phyloP scores from a whole-genome alignment of 2,329 filamentous ascomycete genomes.

The Penicillium capsulatum region DNA sequence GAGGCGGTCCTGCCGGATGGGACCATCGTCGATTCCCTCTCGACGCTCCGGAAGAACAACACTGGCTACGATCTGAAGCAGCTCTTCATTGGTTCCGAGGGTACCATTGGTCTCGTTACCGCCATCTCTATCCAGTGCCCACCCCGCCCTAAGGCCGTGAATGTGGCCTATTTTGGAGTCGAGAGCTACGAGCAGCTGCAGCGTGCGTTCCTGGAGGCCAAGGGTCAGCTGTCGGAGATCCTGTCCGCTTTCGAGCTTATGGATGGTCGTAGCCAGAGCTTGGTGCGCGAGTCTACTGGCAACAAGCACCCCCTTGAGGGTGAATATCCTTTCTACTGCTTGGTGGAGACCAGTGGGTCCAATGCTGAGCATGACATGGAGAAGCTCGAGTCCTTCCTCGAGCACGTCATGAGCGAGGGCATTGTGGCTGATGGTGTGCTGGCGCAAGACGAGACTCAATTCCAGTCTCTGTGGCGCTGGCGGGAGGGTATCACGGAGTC shows the following conservation, averaged over 20 bases:
- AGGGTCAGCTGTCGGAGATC: slow-evolving; percentile 86
- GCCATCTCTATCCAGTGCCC: slow-evolving; percentile 85
- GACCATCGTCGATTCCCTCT: slow-evolving; percentile 84
- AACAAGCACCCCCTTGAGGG: slow-evolving; percentile 77
- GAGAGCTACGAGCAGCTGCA: slow-evolving; percentile 88
- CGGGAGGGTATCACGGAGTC: slow-evolving; percentile 90
- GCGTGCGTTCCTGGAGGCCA: slow-evolving; percentile 80
- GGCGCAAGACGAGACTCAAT: slow-evolving; percentile 89
- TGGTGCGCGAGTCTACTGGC: slow-evolving; percentile 70
- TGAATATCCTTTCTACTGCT: slow-evolving; percentile 88
- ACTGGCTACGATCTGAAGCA: slow-evolving; percentile 97
- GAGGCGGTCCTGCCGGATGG: slow-evolving; percentile 93
- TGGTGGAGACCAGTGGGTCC: slow-evolving; percentile 93
- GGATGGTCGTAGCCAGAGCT: slow-evolving; percentile 75
- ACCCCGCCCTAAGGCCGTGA: slow-evolving; percentile 78
- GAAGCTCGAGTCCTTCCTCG: slow-evolving; percentile 86
- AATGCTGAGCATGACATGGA: slow-evolving; percentile 89
- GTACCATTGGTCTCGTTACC: slow-evolving; percentile 91
- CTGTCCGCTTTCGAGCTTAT: slow-evolving; percentile 97
- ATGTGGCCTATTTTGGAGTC: slow-evolving; percentile 91
- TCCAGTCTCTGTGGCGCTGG: slow-evolving; percentile 81
- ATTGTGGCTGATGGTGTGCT: slow-evolving; percentile 86
- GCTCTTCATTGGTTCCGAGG: slow-evolving; percentile 91
- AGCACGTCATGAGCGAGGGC: slow-evolving; percentile 82
- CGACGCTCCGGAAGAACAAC: slow-evolving; percentile 92